These are phyloP conservation scores for Dendrobium chrysotoxum DNA, from an alignment of 106 monocot species.

Conservation along the genomic window DNA sequence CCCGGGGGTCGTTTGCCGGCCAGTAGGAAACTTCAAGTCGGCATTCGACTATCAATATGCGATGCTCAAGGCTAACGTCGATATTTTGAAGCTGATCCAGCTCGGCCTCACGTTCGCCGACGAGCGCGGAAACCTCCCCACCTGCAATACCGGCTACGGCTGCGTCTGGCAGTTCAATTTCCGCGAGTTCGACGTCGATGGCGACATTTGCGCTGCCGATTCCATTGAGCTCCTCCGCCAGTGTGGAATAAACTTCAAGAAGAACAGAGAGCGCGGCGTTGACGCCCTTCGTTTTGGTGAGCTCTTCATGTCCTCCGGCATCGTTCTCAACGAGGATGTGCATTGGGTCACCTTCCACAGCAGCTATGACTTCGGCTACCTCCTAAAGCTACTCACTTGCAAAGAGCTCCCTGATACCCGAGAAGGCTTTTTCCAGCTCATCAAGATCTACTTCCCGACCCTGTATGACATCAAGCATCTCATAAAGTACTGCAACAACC, in stretches of 20 bases:
- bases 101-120: constrained; percentile 54
- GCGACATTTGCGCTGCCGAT: constrained; percentile 34
- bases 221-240: constrained; percentile 46
- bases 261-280: constrained; percentile 29
- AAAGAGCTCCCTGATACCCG: constrained; percentile 29
- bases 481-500: constrained; percentile 33
- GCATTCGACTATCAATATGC: constrained; percentile 39
- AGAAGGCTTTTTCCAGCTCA: constrained; percentile 29
- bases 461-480: constrained; percentile 32
- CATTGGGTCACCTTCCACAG: constrained; percentile 54
- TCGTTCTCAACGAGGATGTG: constrained; percentile 42
- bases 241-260: constrained; percentile 41
- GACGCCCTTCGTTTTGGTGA: constrained; percentile 32
- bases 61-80: constrained; percentile 50
- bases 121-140: constrained; percentile 41
- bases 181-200: constrained; percentile 23
- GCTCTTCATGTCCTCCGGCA: constrained; percentile 54
- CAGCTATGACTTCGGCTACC: constrained; percentile 49
- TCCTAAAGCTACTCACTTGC: constrained; percentile 41
- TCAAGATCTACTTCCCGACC: constrained; percentile 30
- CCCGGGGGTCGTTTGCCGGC: constrained; percentile 42
- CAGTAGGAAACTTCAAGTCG: constrained; percentile 30
- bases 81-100: constrained; percentile 52
- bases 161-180: constrained; percentile 50
- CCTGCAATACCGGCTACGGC: constrained; percentile 28